Evolutionary conservation across 352 stramenopile species (phyloP).

Genomic region (Pythium brachiatum): DNA sequence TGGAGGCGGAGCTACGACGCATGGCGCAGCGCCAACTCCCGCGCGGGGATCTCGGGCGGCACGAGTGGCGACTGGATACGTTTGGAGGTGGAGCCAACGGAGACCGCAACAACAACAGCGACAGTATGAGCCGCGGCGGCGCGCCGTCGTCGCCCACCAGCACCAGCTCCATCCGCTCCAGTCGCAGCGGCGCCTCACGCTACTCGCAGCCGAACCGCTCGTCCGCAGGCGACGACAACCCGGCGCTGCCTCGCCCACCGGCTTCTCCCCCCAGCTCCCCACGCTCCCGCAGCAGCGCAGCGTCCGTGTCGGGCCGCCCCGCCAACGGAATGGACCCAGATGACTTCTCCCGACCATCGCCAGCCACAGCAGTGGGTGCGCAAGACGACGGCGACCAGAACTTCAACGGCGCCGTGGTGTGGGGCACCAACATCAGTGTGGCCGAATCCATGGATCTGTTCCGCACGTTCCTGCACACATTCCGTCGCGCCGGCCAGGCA

Average conservation of each 20-base stretch:
- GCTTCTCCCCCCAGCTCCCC: constrained; percentile 65
- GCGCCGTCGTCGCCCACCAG: constrained; percentile 43
- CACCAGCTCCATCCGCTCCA: constrained; percentile 40
- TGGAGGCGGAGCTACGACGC: constrained; percentile 71
- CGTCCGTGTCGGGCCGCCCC: not conserved
- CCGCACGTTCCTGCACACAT: constrained; percentile 87
- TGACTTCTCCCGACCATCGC: constrained; percentile 27
- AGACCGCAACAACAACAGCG: constrained; percentile 12
- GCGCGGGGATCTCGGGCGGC: constrained; percentile 69
- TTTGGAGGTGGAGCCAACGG: constrained; percentile 33
- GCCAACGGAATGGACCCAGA: constrained; percentile 16
- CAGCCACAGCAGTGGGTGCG: not conserved
- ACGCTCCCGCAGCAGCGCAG: constrained; percentile 37
- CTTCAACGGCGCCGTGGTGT: constrained; percentile 87
- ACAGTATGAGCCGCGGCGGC: not conserved
- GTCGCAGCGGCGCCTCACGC: constrained; percentile 28
- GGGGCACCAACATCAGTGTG: constrained; percentile 93
- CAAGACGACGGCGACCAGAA: constrained; percentile 36
- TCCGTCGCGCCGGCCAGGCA: constrained; percentile 38
- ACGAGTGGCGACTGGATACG: constrained; percentile 73
- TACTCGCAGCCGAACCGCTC: not conserved
- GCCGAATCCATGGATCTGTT: constrained; percentile 91
- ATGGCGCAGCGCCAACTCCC: constrained; percentile 79
- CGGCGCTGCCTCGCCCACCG: constrained; percentile 50
- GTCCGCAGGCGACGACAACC: constrained; percentile 3